Percentiles rank a stretch among this genome's conserved stretches.
phyloP scores from a whole-genome alignment of 208 protist species.

The Crithidia expoeki region DNA sequence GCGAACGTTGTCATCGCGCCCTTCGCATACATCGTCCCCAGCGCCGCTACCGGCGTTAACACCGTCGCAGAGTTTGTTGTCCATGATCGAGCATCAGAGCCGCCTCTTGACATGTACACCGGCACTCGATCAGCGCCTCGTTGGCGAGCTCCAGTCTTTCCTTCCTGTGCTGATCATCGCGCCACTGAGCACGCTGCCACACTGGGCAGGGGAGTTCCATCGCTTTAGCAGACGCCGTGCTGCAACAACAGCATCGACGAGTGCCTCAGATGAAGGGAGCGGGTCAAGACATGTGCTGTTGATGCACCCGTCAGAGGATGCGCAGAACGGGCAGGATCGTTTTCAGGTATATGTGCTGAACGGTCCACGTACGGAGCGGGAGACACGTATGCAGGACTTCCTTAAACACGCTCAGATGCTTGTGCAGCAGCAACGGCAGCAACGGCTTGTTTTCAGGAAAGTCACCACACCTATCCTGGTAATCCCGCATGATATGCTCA shows the following conservation, averaged over 20 bases:
- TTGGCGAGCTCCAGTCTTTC: slow-evolving; percentile 8
- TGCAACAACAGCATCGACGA: not conserved
- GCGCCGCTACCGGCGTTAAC: not conserved
- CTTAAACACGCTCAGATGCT: slow-evolving; percentile 23
- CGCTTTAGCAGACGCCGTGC: slow-evolving; percentile 35
- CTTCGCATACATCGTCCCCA: not conserved
- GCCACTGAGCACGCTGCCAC: slow-evolving; percentile 56
- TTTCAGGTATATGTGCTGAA: slow-evolving; percentile 54
- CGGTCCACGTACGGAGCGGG: slow-evolving; percentile 40
- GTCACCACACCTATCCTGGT: slow-evolving; percentile 42
- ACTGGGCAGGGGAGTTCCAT: slow-evolving; percentile 54
- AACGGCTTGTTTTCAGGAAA: not conserved
- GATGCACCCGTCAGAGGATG: not conserved
- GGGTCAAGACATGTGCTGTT: not conserved
- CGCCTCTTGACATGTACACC: slow-evolving; percentile 13
- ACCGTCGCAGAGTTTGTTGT: not conserved
- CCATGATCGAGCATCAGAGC: not conserved
- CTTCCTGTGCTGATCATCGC: slow-evolving; percentile 56
- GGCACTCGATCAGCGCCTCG: slow-evolving; percentile 19
- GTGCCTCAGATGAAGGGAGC: not conserved
- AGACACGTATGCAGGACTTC: slow-evolving; percentile 33
- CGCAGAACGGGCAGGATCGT: not conserved
- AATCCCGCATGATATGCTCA: slow-evolving; percentile 55
- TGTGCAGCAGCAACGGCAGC: not conserved
- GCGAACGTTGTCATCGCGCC: not conserved